These are phyloP conservation scores for Diaporthe nobilis DNA, from an alignment of 2,329 filamentous ascomycete genomes.

Conservation along the genomic window DNA sequence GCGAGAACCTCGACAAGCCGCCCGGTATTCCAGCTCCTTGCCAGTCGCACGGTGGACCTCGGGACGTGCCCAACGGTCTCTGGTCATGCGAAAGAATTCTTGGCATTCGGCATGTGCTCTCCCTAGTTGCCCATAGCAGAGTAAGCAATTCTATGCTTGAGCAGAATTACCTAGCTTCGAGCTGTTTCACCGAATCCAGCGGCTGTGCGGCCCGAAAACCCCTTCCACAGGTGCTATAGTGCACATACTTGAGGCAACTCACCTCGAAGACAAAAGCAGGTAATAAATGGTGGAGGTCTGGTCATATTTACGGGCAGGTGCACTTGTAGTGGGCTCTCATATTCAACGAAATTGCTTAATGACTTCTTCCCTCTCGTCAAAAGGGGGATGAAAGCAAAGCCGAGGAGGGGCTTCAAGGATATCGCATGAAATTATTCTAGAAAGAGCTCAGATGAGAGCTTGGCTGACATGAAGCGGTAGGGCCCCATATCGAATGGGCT, in stretches of 20 bases:
- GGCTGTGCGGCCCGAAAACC: no score
- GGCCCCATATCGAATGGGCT: background rate
- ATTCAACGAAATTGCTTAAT: background rate
- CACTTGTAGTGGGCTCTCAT: background rate
- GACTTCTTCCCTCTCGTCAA: background rate
- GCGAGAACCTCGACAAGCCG: background rate
- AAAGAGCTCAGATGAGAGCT: background rate
- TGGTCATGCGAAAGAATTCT: background rate
- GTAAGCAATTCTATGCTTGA: background rate
- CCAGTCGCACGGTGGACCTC: background rate
- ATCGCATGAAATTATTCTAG: background rate
- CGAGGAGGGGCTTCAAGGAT: background rate
- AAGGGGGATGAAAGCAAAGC: background rate
- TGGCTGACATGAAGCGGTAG: background rate
- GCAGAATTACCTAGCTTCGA: background rate
- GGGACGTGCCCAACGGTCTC: background rate
- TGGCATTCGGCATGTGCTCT: background rate
- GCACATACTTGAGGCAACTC: no score
- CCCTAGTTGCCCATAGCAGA: no score
- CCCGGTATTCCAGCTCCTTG: background rate
- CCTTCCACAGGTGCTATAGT: no score
- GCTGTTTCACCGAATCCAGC: no score
- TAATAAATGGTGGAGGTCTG: background rate
- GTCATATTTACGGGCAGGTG: background rate
- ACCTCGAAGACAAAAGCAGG: background rate